Percentiles rank a stretch among this genome's conserved stretches.
Conservation (phyloP, 2,329 filamentous ascomycete genomes). For the Aspergillus texensis region DNA sequence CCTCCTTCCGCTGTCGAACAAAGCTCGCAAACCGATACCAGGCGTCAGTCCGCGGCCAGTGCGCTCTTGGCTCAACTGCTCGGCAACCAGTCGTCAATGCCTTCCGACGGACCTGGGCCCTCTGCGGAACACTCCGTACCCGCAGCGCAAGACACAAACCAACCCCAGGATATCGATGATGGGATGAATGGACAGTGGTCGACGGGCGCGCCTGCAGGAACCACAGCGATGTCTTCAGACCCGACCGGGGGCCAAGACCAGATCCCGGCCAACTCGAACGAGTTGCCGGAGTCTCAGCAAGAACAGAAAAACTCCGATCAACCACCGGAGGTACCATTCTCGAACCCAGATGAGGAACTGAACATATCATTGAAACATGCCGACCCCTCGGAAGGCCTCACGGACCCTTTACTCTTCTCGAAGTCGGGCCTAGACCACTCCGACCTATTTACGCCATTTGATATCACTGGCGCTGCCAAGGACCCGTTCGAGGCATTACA, state of each 20-base stretch:
- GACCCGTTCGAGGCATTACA: slow-evolving; percentile 41
- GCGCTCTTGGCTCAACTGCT: slow-evolving; percentile 46
- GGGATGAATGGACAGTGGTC: slow-evolving; percentile 18
- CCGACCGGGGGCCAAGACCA: slow-evolving; percentile 16
- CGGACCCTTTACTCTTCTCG: slow-evolving; percentile 37
- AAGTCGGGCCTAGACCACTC: slow-evolving; percentile 34
- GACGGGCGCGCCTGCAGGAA: slow-evolving; percentile 10
- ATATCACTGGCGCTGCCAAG: slow-evolving; percentile 35
- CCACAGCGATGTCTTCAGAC: slow-evolving; percentile 12
- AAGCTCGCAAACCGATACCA: slow-evolving; percentile 33
- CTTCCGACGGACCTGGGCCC: slow-evolving; percentile 18
- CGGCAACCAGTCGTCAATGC: slow-evolving; percentile 35
- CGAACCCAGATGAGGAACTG: slow-evolving; percentile 14
- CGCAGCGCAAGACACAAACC: slow-evolving; percentile 8
- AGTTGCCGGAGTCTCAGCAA: slow-evolving; percentile 10
- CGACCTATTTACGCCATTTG: slow-evolving; percentile 40
- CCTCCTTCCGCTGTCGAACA: slow-evolving; percentile 25
- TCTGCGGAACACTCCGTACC: slow-evolving; percentile 12
- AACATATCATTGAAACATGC: slow-evolving; percentile 16
- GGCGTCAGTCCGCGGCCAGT: slow-evolving; percentile 45
- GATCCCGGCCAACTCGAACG: slow-evolving; percentile 6
- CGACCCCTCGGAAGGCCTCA: slow-evolving; percentile 33
- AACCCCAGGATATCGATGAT: slow-evolving; percentile 9
- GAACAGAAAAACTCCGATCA: slow-evolving; percentile 17
- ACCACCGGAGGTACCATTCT: slow-evolving; percentile 13